These are phyloP conservation scores for Lactifluus echinatus DNA, from an alignment of 768 basidiomycete species.

Conservation along the genomic window DNA sequence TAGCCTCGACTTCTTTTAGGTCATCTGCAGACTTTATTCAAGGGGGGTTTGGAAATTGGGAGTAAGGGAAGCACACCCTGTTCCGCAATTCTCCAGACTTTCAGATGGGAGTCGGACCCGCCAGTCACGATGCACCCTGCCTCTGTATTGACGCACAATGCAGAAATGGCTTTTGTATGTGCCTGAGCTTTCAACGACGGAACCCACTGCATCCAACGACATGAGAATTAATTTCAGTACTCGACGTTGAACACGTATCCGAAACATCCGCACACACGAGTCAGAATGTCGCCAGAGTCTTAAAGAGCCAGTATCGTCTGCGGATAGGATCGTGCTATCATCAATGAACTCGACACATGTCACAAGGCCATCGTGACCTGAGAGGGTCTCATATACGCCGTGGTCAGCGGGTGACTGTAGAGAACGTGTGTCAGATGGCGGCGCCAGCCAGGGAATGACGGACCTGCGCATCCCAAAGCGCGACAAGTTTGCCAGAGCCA, in stretches of 20 bases:
- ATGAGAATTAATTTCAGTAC: slow-evolving; percentile 16
- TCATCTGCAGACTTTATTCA: slow-evolving; percentile 4
- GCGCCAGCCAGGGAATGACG: slow-evolving; percentile 20
- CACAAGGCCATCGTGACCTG: slow-evolving; percentile 64
- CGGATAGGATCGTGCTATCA: slow-evolving; percentile 48
- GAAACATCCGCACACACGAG: slow-evolving; percentile 31
- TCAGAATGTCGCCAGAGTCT: slow-evolving; percentile 47
- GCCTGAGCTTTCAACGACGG: slow-evolving; percentile 38
- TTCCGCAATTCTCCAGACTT: slow-evolving; percentile 54
- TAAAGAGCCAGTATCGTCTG: slow-evolving; percentile 67
- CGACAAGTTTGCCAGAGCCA: slow-evolving; percentile 46
- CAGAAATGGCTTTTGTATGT: slow-evolving; percentile 63
- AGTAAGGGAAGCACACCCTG: slow-evolving; percentile 25
- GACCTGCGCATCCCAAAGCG: slow-evolving; percentile 52
- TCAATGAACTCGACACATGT: slow-evolving; percentile 68
- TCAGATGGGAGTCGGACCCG: slow-evolving; percentile 73
- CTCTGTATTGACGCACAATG: slow-evolving; percentile 39
- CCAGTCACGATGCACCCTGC: slow-evolving; percentile 57
- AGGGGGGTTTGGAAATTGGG: neutral
- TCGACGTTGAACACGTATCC: slow-evolving; percentile 22
- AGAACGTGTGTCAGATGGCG: slow-evolving; percentile 1
- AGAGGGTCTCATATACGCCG: slow-evolving; percentile 61
- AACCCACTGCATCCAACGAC: slow-evolving; percentile 46
- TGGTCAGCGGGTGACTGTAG: slow-evolving; percentile 27
- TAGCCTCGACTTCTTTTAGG: slow-evolving; percentile 40